Conservation (phyloP, 176 grass and related monocot genomes). For the Alopecurus myosuroides region DNA sequence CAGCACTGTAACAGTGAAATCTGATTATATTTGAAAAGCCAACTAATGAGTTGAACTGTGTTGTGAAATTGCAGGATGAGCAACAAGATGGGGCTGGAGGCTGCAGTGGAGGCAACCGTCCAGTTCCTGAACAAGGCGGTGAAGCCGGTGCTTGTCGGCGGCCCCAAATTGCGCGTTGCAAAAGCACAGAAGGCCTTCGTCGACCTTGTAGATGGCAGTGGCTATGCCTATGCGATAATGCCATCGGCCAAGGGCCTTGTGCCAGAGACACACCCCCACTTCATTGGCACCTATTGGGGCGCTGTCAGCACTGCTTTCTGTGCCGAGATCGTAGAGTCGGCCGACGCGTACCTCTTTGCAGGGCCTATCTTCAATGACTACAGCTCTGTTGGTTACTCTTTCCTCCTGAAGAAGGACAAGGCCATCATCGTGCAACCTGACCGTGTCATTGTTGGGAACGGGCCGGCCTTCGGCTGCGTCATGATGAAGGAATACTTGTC, state of each 20-base stretch:
- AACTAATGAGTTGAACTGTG: neutral
- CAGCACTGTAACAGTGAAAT: neutral
- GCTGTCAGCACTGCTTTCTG: constrained; percentile 49
- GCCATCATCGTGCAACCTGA: constrained; percentile 45
- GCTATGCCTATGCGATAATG: constrained; percentile 24
- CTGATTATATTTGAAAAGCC: neutral
- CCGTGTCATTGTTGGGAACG: constrained; percentile 32
- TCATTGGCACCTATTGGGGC: constrained; percentile 58
- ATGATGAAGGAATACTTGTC: constrained; percentile 46
- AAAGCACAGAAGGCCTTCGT: constrained; percentile 37
- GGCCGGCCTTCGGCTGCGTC: constrained; percentile 43
- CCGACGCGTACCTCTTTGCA: constrained; percentile 60
- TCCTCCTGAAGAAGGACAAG: constrained; percentile 51
- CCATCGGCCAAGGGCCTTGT: constrained; percentile 57
- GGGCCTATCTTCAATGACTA: constrained; percentile 94
- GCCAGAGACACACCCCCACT: constrained; percentile 31
- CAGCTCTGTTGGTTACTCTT: constrained; percentile 63
- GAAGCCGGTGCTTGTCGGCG: constrained; percentile 47
- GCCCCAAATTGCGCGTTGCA: constrained; percentile 45
- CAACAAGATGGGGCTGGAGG: constrained; percentile 39
- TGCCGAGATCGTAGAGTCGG: constrained; percentile 46
- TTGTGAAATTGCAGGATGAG: constrained; percentile 37
- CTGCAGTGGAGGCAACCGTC: constrained; percentile 31
- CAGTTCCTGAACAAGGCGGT: constrained; percentile 47
- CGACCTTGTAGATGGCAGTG: constrained; percentile 38